A percentile compares a stretch with the other conserved stretches of the same genome.
These are phyloP conservation scores for Ceratobasidium papillatum DNA, from an alignment of 1,284 basidiomycete genomes.

Conservation along the genomic window DNA sequence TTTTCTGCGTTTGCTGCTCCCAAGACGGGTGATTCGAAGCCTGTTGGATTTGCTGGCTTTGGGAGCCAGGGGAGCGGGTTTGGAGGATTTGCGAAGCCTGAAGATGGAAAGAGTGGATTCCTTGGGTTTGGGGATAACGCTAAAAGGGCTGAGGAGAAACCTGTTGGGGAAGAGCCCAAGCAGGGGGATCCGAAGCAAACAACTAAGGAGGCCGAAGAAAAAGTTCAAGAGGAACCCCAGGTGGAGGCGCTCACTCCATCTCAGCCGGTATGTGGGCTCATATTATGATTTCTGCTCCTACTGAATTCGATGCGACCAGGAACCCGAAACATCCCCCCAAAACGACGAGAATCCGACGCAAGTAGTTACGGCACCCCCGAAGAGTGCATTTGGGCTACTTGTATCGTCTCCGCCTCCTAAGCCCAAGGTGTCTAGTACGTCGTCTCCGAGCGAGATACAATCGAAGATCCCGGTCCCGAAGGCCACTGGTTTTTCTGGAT, in stretches of 20 bases:
- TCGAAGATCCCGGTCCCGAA: slow-evolving; percentile 28
- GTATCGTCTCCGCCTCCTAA: slow-evolving; percentile 30
- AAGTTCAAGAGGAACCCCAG: neutral
- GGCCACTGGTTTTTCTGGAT: neutral
- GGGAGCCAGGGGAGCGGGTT: slow-evolving; percentile 47
- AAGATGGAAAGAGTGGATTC: slow-evolving; percentile 34
- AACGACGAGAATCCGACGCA: neutral
- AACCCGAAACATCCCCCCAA: neutral
- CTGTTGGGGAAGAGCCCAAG: slow-evolving; percentile 3
- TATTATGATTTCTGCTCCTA: neutral
- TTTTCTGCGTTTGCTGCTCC: slow-evolving; percentile 57
- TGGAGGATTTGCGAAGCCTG: slow-evolving; percentile 49
- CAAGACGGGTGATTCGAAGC: slow-evolving; percentile 22
- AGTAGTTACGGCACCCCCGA: neutral
- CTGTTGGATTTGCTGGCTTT: slow-evolving; percentile 25
- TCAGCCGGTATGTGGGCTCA: neutral
- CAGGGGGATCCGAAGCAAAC: slow-evolving; percentile 14
- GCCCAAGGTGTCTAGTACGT: slow-evolving; percentile 6
- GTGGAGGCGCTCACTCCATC: neutral
- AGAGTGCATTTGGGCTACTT: slow-evolving; percentile 10
- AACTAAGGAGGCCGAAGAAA: slow-evolving; percentile 4
- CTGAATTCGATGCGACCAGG: neutral
- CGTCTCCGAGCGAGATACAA: neutral
- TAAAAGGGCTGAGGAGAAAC: neutral
- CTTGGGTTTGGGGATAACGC: slow-evolving; percentile 8